A percentile compares a stretch with the other conserved stretches of the same genome.
These are phyloP conservation scores for Curvularia sp. DNA, from an alignment of 2,329 filamentous ascomycete genomes.

Conservation along the genomic window DNA sequence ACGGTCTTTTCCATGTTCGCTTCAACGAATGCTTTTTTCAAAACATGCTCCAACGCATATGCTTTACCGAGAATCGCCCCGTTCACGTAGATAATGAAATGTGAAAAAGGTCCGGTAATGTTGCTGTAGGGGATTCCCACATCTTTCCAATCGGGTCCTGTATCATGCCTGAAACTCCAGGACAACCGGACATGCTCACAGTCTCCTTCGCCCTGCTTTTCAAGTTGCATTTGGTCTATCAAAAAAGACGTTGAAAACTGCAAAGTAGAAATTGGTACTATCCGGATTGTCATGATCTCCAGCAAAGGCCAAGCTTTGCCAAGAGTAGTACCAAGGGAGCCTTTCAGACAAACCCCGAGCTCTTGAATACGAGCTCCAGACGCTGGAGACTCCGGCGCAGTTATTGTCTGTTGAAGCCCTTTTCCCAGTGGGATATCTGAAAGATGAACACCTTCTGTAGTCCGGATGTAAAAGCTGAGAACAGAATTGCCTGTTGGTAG, in stretches of 20 bases:
- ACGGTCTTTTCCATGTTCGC: neutral
- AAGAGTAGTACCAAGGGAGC: slow-evolving; percentile 1
- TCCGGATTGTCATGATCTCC: slow-evolving; percentile 27
- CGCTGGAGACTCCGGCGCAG: neutral
- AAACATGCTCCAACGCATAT: slow-evolving; percentile 40
- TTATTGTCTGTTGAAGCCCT: neutral
- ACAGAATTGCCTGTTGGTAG: neutral
- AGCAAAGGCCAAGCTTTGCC: slow-evolving; percentile 8
- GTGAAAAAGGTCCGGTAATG: slow-evolving; percentile 45
- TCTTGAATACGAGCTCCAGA: slow-evolving; percentile 26
- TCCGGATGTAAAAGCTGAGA: slow-evolving; percentile 29
- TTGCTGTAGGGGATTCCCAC: slow-evolving; percentile 38
- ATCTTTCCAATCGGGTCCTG: neutral
- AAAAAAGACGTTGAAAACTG: neutral
- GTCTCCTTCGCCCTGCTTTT: slow-evolving; percentile 24
- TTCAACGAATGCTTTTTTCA: slow-evolving; percentile 24
- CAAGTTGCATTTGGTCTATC: slow-evolving; percentile 26
- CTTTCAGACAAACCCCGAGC: slow-evolving; percentile 32
- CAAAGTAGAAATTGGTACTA: slow-evolving; percentile 13
- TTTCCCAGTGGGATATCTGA: neutral
- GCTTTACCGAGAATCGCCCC: slow-evolving; percentile 32
- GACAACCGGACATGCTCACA: slow-evolving; percentile 32
- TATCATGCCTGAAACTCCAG: slow-evolving; percentile 28
- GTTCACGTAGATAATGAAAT: slow-evolving; percentile 39
- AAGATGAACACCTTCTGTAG: slow-evolving; percentile 9